A percentile compares a stretch with the other conserved stretches of the same genome.
phyloP scores from a whole-genome alignment of 2,329 filamentous ascomycete species.

The Bipolaris bicolor region DNA sequence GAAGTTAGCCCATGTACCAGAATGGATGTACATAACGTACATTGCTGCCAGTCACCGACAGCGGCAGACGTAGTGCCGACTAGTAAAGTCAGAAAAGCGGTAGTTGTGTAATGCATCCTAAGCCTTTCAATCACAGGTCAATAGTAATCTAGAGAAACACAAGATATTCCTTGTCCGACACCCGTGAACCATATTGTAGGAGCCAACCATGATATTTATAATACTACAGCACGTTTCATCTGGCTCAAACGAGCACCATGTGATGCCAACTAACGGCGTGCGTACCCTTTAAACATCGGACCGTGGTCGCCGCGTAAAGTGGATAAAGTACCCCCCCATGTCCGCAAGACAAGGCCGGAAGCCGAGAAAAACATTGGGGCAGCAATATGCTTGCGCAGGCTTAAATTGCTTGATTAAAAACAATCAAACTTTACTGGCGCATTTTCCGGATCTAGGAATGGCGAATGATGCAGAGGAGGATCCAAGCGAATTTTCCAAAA shows the following conservation, averaged over 20 bases:
- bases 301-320: constrained; percentile 36
- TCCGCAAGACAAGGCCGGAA: constrained; percentile 13
- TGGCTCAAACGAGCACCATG: constrained; percentile 20
- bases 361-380: constrained; percentile 8
- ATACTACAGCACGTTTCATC: background rate
- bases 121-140: background rate
- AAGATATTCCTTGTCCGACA: background rate
- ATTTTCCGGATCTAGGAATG: background rate
- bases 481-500: constrained; percentile 2
- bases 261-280: constrained; percentile 25
- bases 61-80: constrained; percentile 32
- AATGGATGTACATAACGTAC: constrained; percentile 21
- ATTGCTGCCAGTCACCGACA: constrained; percentile 44
- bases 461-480: constrained; percentile 3
- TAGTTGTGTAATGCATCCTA: constrained; percentile 32
- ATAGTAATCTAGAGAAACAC: background rate
- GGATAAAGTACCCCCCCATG: constrained; percentile 22
- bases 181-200: background rate
- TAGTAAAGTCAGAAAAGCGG: constrained; percentile 31
- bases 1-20: background rate
- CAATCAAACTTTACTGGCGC: constrained; percentile 4
- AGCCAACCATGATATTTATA: background rate
- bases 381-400: constrained; percentile 17
- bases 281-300: constrained; percentile 32
- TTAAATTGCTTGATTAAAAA: constrained; percentile 16